Evolutionary conservation across 1,284 basidiomycete species (phyloP).

Genomic region (Rhodotorula sp.): DNA sequence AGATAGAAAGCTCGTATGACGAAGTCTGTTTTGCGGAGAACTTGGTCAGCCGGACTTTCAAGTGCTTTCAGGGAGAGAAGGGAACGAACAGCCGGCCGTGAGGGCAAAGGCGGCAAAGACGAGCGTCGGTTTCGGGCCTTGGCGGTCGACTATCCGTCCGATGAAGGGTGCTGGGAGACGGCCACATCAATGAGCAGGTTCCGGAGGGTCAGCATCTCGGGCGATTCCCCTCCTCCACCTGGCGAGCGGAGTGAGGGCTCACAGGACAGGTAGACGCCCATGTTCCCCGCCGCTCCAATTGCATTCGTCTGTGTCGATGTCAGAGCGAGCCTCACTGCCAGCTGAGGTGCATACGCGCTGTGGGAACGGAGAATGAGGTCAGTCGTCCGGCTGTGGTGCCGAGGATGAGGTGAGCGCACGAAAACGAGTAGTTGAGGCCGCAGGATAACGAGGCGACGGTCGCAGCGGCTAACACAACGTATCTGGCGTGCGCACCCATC

Average conservation of each 20-base stretch:
- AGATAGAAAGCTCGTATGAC: conserved; percentile 48
- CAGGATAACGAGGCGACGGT: conserved; percentile 11
- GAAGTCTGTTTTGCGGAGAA: conserved; percentile 41
- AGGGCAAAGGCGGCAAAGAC: conserved; percentile 23
- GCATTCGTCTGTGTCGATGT: conserved; percentile 49
- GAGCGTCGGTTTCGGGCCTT: conserved; percentile 19
- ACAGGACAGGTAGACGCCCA: conserved; percentile 42
- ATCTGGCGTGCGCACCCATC: neutral
- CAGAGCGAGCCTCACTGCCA: conserved; percentile 46
- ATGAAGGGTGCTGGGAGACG: conserved; percentile 11
- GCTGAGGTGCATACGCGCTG: conserved; percentile 48
- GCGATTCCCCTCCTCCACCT: too few relatives aligned
- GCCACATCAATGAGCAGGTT: too few relatives aligned
- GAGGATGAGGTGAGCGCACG: neutral
- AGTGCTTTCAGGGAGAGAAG: neutral
- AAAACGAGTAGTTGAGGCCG: conserved; percentile 26
- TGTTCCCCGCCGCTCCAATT: conserved; percentile 49
- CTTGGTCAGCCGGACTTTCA: too few relatives aligned
- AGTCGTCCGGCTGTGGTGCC: neutral
- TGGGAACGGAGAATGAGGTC: neutral
- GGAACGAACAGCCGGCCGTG: conserved; percentile 18
- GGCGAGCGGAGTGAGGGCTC: neutral
- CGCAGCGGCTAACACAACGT: conserved; percentile 3
- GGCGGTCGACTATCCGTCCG: conserved; percentile 31
- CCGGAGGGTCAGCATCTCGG: neutral